Percentiles rank a stretch among this genome's conserved stretches.
Conservation (phyloP, 2,329 filamentous ascomycete species). For the Myriosclerotinia duriaeana region DNA sequence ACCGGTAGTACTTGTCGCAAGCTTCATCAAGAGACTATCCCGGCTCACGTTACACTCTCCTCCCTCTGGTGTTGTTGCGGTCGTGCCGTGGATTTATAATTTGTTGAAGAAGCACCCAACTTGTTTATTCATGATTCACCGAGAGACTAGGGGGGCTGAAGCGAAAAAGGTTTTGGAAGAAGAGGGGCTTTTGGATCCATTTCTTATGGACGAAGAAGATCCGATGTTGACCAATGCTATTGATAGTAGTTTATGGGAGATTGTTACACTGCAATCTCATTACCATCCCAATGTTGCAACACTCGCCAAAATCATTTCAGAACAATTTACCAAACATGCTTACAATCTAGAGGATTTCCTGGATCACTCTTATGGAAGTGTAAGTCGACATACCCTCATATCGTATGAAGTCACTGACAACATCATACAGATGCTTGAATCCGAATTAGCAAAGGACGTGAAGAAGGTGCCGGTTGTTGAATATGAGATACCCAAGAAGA, state of each 20-base stretch:
- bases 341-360: slow-evolving; percentile 98
- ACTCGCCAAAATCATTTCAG: slow-evolving; percentile 86
- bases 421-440: slow-evolving; percentile 67
- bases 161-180: slow-evolving; percentile 60
- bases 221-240: slow-evolving; percentile 85
- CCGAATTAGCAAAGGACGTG: slow-evolving; percentile 77
- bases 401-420: slow-evolving; percentile 40
- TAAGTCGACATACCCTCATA: slow-evolving; percentile 46
- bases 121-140: slow-evolving; percentile 95
- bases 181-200: slow-evolving; percentile 68
- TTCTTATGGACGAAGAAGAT: slow-evolving; percentile 71
- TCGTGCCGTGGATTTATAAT: slow-evolving; percentile 95
- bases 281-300: slow-evolving; percentile 97
- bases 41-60: slow-evolving; percentile 83
- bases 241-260: slow-evolving; percentile 92
- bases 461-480: slow-evolving; percentile 88
- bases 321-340: slow-evolving; percentile 94
- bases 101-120: slow-evolving; percentile 84
- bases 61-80: slow-evolving; percentile 81
- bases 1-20: slow-evolving; percentile 84
- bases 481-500: slow-evolving; percentile 73
- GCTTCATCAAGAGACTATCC: slow-evolving; percentile 92
- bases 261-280: slow-evolving; percentile 85
- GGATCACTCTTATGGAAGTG: slow-evolving; percentile 85
- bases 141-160: slow-evolving; percentile 61